These are phyloP conservation scores for Penicillium sp. DNA, from an alignment of 2,329 filamentous ascomycete species.

Conservation along the genomic window DNA sequence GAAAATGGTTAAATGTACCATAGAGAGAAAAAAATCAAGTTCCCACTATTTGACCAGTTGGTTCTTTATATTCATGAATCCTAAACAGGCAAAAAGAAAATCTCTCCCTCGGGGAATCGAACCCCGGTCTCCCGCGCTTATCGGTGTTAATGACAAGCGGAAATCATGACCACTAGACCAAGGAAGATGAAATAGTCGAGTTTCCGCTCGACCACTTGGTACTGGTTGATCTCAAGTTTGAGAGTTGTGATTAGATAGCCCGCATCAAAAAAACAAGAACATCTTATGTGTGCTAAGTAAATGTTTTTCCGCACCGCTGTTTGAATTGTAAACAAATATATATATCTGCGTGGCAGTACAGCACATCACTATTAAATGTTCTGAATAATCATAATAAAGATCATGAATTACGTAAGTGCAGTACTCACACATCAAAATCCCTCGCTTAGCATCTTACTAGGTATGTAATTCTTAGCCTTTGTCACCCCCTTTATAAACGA, in stretches of 20 bases:
- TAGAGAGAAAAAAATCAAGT: too few species aligned
- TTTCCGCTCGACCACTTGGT: conserved; percentile 28
- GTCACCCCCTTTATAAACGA: too few species aligned
- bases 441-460: too few species aligned
- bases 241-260: not conserved
- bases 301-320: too few species aligned
- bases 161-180: conserved; percentile 45
- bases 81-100: conserved; percentile 24
- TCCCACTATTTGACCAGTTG: too few species aligned
- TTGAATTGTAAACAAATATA: not conserved
- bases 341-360: not conserved
- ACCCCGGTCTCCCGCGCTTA: conserved; percentile 41
- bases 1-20: too few species aligned
- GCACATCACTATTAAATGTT: too few species aligned
- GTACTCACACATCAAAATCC: too few species aligned
- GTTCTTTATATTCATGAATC: too few species aligned
- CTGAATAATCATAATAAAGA: too few species aligned
- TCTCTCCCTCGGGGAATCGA: conserved; percentile 40
- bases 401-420: too few species aligned
- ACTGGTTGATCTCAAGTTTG: conserved; percentile 9
- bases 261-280: not conserved
- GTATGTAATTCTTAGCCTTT: too few species aligned
- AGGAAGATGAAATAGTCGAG: conserved; percentile 25
- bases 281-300: not conserved
- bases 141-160: conserved; percentile 37